Base-by-base conservation (phyloP, 805 yeast species). In the Kuraishia hungarica region DNA sequence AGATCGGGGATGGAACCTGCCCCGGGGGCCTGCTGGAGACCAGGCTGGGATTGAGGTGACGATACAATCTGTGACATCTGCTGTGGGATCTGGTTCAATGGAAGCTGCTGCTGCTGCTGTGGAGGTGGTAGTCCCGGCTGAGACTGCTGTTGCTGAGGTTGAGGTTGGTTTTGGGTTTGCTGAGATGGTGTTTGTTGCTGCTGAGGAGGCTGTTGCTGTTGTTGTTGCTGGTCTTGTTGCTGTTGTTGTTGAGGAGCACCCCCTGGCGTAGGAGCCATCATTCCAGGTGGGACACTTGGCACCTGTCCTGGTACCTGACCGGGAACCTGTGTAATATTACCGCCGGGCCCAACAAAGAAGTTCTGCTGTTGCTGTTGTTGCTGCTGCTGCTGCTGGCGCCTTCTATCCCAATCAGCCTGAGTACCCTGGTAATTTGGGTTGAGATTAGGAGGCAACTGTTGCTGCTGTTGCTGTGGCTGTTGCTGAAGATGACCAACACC, bases 81-180 rank as follows among this genome's bases (percentile, higher is more conserved):
- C 20, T 51, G 62, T 55, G 50, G 52, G 52, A 51, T 59, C 56
- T 26, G 29, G 29, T 11, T 61, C 60, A 51, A 54, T 61, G 50
- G 60, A 26, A 35, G 62, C 22, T 48, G 60, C 58, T 29, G 54
- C 48, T 26, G 63, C 39, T 54, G 58, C 28, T 54, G 58, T 17
- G 22, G 52, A 22, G 43, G 19, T 17, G 43, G 60, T 56, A n/a
- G 63, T 17, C 70, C 80, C 81, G 63, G 81, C 80, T 72, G 51
- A 80, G 77, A 72, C 84, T 74, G 70, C 83, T 73, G 62, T 82
- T 74, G 58, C 77, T 75, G 79, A 80, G 75, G 6, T 72, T 75
- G 52, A 24, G 39, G n/a, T 20, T 50, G 51, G 51, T 43, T 10
- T 20, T 29, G 43, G 17, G 5, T 60, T 61, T 51, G 56, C 60